Conservation (phyloP, 345 rosid species). For the Arabis hirsuta region DNA sequence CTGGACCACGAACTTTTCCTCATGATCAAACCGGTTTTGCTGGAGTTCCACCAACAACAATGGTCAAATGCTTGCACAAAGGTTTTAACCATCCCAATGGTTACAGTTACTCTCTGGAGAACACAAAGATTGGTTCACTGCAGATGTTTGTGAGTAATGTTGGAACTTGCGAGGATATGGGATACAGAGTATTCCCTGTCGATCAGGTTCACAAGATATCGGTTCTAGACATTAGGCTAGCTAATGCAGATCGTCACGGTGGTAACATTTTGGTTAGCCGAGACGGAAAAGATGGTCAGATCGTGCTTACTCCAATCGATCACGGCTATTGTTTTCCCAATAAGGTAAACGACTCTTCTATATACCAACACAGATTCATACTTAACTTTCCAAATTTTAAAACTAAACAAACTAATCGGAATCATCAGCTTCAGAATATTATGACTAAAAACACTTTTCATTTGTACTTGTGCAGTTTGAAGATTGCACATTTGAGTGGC, state of each 20-base stretch:
- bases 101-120: slow-evolving; percentile 47
- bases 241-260: slow-evolving; percentile 91
- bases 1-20: slow-evolving; percentile 45
- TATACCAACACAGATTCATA: neutral
- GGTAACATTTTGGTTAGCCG: slow-evolving; percentile 82
- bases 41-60: slow-evolving; percentile 83
- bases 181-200: slow-evolving; percentile 68
- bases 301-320: slow-evolving; percentile 77
- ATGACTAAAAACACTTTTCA: slow-evolving; percentile 2
- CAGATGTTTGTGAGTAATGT: slow-evolving; percentile 75
- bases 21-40: slow-evolving; percentile 64
- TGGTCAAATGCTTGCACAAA: slow-evolving; percentile 81
- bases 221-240: slow-evolving; percentile 88
- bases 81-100: slow-evolving; percentile 73
- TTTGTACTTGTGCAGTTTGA: slow-evolving; percentile 58
- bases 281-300: slow-evolving; percentile 49
- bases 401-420: neutral
- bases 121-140: slow-evolving; percentile 75
- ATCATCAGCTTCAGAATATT: slow-evolving; percentile 7
- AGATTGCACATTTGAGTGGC: slow-evolving; percentile 95
- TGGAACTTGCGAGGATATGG: slow-evolving; percentile 95
- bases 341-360: slow-evolving; percentile 47
- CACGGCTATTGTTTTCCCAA: slow-evolving; percentile 93
- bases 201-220: slow-evolving; percentile 88
- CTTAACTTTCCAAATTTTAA: neutral